Evolutionary conservation across 352 stramenopile genomes (phyloP).

Genomic region (Phytophthora macrochlamydospora): DNA sequence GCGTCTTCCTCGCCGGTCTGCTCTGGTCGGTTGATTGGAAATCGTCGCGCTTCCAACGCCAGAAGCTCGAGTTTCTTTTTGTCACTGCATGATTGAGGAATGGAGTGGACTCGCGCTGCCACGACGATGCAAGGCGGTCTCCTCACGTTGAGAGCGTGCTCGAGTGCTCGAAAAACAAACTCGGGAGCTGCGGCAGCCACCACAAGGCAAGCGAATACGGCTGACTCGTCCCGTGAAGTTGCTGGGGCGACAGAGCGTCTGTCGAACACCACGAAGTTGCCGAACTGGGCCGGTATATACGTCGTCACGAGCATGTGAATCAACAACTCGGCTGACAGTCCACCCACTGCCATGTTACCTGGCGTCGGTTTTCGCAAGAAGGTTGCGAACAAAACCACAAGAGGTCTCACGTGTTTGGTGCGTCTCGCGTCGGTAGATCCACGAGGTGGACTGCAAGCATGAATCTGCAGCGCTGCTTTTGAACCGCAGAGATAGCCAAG

Average conservation of each 20-base stretch:
- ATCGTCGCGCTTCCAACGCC: slow-evolving; percentile 33
- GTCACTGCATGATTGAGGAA: slow-evolving; percentile 19
- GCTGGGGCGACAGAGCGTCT: slow-evolving; percentile 59
- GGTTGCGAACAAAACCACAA: slow-evolving; percentile 91
- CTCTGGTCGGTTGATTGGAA: slow-evolving; percentile 84
- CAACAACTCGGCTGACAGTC: slow-evolving; percentile 82
- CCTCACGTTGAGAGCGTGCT: slow-evolving; percentile 90
- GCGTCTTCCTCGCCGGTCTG: slow-evolving; percentile 91
- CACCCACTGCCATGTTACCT: slow-evolving; percentile 85
- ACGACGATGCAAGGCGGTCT: slow-evolving; percentile 85
- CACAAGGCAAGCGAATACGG: slow-evolving; percentile 48
- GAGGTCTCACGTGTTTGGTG: slow-evolving; percentile 82
- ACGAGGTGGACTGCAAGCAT: slow-evolving; percentile 62
- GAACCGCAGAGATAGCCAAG: slow-evolving; percentile 49
- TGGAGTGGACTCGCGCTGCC: slow-evolving; percentile 34
- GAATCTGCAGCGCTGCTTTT: slow-evolving; percentile 71
- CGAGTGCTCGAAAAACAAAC: slow-evolving; percentile 77
- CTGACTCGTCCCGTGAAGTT: slow-evolving; percentile 51
- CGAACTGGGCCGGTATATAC: slow-evolving; percentile 92
- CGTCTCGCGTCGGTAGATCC: slow-evolving; percentile 61
- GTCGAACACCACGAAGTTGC: slow-evolving; percentile 91
- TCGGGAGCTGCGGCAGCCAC: slow-evolving; percentile 43
- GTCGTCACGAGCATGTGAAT: slow-evolving; percentile 94
- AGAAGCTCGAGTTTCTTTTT: slow-evolving; percentile 14
- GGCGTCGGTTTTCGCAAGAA: slow-evolving; percentile 84